Conservation (phyloP, 129 eudicot genomes). For the Flaveria ramosissima region DNA sequence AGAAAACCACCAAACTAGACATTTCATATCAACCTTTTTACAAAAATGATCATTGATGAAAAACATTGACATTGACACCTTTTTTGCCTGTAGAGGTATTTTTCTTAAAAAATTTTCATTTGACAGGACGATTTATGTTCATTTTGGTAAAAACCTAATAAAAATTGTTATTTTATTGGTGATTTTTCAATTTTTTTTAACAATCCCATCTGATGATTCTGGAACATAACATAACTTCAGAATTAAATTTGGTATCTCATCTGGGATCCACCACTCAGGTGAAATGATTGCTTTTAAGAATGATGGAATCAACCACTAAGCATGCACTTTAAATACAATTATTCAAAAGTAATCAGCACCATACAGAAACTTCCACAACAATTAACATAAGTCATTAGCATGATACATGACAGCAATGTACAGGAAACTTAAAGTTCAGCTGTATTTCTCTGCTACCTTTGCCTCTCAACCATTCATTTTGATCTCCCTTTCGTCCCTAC, state of each 20-base stretch:
- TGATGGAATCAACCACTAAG: constrained; percentile 34
- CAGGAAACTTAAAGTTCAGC: background rate
- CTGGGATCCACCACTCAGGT: constrained; percentile 35
- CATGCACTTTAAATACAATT: constrained; percentile 3
- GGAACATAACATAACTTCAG: constrained; percentile 17
- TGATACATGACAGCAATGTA: constrained; percentile 14
- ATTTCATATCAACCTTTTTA: too few relatives aligned
- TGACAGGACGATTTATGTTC: background rate
- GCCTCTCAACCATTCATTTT: constrained; percentile 7
- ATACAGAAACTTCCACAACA: constrained; percentile 22
- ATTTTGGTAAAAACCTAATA: background rate
- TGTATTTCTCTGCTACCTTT: background rate
- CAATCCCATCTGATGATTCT: constrained; percentile 1
- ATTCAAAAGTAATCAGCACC: constrained; percentile 30
- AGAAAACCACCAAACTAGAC: too few relatives aligned
- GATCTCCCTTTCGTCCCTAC: constrained; percentile 1
- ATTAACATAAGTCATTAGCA: constrained; percentile 15
- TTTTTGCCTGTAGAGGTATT: too few relatives aligned
- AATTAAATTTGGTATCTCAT: constrained; percentile 27
- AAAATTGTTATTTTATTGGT: too few relatives aligned
- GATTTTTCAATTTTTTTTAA: background rate
- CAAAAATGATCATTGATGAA: too few relatives aligned
- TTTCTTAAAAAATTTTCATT: too few relatives aligned
- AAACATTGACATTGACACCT: too few relatives aligned
- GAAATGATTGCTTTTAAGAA: constrained; percentile 34